These are phyloP conservation scores for Ephemerocybe angulata DNA, from an alignment of 768 basidiomycete species.

Conservation along the genomic window DNA sequence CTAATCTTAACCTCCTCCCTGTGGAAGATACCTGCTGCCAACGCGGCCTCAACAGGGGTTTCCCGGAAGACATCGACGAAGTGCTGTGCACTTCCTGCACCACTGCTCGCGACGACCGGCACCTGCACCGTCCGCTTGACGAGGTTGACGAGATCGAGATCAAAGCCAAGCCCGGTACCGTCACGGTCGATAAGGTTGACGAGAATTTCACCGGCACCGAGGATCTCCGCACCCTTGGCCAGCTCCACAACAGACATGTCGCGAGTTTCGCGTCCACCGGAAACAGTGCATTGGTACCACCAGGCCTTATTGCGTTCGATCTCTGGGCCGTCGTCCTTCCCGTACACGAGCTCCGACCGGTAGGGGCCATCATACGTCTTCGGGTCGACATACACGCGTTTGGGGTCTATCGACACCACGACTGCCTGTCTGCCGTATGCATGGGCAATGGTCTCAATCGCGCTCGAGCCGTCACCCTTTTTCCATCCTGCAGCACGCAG, in stretches of 20 bases:
- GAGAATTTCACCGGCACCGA: constrained; percentile 94
- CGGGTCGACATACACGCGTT: constrained; percentile 73
- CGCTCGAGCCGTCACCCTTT: constrained; percentile 67
- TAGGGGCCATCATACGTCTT: constrained; percentile 67
- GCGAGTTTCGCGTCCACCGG: constrained; percentile 82
- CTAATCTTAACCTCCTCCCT: constrained; percentile 79
- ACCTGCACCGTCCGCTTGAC: constrained; percentile 77
- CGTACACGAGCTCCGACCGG: constrained; percentile 56
- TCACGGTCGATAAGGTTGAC: constrained; percentile 97
- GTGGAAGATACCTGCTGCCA: constrained; percentile 98
- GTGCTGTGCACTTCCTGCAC: constrained; percentile 79
- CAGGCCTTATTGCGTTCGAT: constrained; percentile 72
- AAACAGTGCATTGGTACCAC: constrained; percentile 99
- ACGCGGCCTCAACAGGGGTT: constrained; percentile 82
- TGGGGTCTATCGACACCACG: constrained; percentile 95
- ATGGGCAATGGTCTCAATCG: constrained; percentile 88
- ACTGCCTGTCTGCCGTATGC: constrained; percentile 96
- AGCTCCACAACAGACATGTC: constrained; percentile 87
- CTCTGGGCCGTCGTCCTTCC: constrained; percentile 41
- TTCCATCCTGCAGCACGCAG: constrained; percentile 48
- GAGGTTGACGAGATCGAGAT: constrained; percentile 74
- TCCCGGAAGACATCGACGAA: constrained; percentile 83
- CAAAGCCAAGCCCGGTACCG: constrained; percentile 90
- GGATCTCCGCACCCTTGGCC: constrained; percentile 81
- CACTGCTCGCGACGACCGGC: constrained; percentile 93